phyloP scores from a whole-genome alignment of 2,329 filamentous ascomycete species.

The Botrytis hyacinthi region DNA sequence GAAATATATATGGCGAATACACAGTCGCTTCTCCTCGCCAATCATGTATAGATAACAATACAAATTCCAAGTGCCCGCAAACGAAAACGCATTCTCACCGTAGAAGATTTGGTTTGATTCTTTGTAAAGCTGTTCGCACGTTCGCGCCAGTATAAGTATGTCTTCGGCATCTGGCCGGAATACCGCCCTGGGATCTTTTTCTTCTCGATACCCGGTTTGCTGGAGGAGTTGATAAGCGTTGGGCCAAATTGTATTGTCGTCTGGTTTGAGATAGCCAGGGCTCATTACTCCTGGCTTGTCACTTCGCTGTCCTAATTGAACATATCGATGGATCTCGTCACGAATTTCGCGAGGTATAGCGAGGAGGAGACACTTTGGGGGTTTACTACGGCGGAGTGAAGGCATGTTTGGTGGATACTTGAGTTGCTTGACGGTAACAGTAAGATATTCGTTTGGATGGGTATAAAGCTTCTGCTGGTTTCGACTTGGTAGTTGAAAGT shows the following conservation, averaged over 20 bases:
- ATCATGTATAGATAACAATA: slow-evolving; percentile 12
- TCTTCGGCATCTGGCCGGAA: background rate
- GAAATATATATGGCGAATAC: background rate
- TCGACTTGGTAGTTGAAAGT: background rate
- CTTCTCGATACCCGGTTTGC: background rate
- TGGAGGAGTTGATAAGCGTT: background rate
- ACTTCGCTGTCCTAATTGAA: background rate
- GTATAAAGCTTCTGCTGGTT: background rate
- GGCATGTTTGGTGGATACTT: background rate
- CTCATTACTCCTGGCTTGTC: background rate
- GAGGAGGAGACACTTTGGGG: background rate
- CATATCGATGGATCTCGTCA: background rate
- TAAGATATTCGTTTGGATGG: background rate
- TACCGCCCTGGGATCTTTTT: background rate
- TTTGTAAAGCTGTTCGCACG: slow-evolving; percentile 3
- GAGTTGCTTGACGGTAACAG: background rate
- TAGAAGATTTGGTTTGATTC: background rate
- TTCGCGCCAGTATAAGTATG: slow-evolving; percentile 3
- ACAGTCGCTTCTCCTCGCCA: background rate
- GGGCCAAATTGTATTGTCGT: background rate
- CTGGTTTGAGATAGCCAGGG: background rate
- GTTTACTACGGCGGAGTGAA: background rate
- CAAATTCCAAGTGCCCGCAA: background rate
- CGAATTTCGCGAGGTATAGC: background rate
- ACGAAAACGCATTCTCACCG: background rate